These are phyloP conservation scores for Waltergamsia citrina DNA, from an alignment of 2,329 filamentous ascomycete species.

Conservation along the genomic window DNA sequence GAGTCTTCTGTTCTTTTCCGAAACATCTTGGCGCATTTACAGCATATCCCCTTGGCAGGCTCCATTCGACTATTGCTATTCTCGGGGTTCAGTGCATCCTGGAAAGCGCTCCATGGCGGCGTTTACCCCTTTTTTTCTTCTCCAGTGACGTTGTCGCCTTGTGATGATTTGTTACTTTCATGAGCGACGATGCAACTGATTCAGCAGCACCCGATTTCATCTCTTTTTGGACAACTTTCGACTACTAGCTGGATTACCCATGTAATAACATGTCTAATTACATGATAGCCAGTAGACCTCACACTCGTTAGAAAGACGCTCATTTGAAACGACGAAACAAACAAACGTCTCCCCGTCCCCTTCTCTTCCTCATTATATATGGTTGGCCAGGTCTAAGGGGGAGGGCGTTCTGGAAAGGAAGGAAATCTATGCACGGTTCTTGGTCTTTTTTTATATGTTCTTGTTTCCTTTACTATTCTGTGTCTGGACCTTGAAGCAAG, in stretches of 20 bases:
- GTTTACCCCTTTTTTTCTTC: not conserved
- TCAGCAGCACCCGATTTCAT: not conserved
- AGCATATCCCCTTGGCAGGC: not conserved
- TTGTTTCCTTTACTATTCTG: not conserved
- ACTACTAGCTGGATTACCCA: conserved; percentile 1
- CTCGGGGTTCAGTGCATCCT: too few relatives aligned
- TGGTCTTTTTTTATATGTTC: not conserved
- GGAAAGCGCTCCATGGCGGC: too few relatives aligned
- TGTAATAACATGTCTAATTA: not conserved
- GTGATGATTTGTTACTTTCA: not conserved
- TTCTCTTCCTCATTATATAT: not conserved
- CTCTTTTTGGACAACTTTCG: conserved; percentile 1
- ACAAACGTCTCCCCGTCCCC: too few relatives aligned
- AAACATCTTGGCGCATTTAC: not conserved
- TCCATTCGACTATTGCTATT: too few relatives aligned
- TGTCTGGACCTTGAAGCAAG: too few relatives aligned
- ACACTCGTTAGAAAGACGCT: not conserved
- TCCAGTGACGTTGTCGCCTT: not conserved
- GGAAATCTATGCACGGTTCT: not conserved
- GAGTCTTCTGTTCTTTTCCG: not conserved
- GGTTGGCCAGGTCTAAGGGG: conserved; percentile 1
- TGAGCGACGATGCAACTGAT: not conserved
- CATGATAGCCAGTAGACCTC: not conserved
- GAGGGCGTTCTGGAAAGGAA: conserved; percentile 4
- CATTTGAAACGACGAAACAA: not conserved